phyloP scores from a whole-genome alignment of 2,329 filamentous ascomycete species.

The Colletotrichum tropicicola region DNA sequence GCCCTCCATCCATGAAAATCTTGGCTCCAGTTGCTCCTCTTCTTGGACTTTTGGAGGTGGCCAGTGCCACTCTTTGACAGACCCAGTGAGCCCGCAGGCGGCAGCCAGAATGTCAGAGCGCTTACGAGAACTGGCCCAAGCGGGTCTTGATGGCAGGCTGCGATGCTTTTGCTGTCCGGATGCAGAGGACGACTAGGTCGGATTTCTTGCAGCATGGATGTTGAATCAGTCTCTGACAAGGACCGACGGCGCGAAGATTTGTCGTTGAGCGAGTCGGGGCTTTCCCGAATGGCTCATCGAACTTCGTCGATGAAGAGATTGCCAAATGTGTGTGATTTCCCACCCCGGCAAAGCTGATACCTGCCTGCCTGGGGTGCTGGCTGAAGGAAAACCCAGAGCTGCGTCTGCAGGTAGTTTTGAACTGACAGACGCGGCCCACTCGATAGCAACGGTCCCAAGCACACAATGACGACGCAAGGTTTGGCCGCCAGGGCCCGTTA shows the following conservation, averaged over 20 bases:
- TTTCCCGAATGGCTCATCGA: not conserved
- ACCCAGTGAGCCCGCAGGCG: not conserved
- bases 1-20: not conserved
- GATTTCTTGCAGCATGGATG: not conserved
- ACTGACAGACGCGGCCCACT: not conserved
- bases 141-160: not conserved
- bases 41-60: not conserved
- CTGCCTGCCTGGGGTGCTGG: not conserved
- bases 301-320: not conserved
- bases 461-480: not conserved
- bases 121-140: not conserved
- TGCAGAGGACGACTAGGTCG: not conserved
- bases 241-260: too few species aligned
- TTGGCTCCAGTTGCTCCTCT: not conserved
- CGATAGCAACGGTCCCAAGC: not conserved
- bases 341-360: not conserved
- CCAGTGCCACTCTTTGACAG: not conserved
- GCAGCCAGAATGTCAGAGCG: not conserved
- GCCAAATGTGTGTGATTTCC: not conserved
- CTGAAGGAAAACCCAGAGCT: not conserved
- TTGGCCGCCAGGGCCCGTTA: not conserved
- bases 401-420: not conserved
- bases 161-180: not conserved
- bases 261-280: too few species aligned
- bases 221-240: not conserved